A percentile compares a stretch with the other conserved stretches of the same genome.
Evolutionary conservation across 176 grass and related monocot species (phyloP).

Genomic region (Stipa capillata): DNA sequence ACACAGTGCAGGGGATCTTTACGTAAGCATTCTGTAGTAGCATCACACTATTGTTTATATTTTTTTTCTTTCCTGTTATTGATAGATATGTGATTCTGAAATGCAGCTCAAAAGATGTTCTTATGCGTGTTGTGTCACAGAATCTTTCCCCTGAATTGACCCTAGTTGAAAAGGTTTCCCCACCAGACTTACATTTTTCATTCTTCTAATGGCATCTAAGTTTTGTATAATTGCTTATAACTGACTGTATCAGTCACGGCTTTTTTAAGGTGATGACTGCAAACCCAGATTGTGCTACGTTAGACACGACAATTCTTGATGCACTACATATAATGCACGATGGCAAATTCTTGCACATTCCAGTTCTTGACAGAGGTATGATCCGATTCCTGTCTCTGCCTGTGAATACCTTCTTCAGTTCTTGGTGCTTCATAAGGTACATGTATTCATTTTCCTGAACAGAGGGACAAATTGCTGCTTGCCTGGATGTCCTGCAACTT

Average conservation of each 20-base stretch:
- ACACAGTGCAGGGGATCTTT: conserved; percentile 78
- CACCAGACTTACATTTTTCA: conserved; percentile 11
- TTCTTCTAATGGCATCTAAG: not conserved
- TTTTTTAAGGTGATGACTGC: conserved; percentile 74
- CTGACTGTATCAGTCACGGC: not conserved
- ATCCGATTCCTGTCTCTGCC: conserved; percentile 4
- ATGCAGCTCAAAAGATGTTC: conserved; percentile 92
- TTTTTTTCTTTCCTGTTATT: not conserved
- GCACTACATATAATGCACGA: conserved; percentile 97
- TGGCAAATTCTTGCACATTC: conserved; percentile 97
- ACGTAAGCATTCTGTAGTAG: conserved; percentile 50
- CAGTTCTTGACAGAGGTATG: conserved; percentile 75
- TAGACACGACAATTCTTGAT: conserved; percentile 92
- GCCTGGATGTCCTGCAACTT: conserved; percentile 87
- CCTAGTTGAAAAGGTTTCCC: conserved; percentile 85
- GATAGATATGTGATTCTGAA: conserved; percentile 15
- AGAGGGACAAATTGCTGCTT: conserved; percentile 79
- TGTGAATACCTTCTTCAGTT: not conserved
- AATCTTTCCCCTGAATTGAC: conserved; percentile 93
- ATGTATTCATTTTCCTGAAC: conserved; percentile 26
- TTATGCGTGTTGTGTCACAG: conserved; percentile 92
- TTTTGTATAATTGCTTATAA: conserved; percentile 17
- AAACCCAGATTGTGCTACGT: conserved; percentile 76
- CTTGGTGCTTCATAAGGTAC: conserved; percentile 18
- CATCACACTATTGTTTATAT: not conserved